Percentiles rank a stretch among this genome's conserved stretches.
These are phyloP conservation scores for Arthrobotrys sinensis DNA, from an alignment of 2,329 filamentous ascomycete genomes.

Conservation along the genomic window DNA sequence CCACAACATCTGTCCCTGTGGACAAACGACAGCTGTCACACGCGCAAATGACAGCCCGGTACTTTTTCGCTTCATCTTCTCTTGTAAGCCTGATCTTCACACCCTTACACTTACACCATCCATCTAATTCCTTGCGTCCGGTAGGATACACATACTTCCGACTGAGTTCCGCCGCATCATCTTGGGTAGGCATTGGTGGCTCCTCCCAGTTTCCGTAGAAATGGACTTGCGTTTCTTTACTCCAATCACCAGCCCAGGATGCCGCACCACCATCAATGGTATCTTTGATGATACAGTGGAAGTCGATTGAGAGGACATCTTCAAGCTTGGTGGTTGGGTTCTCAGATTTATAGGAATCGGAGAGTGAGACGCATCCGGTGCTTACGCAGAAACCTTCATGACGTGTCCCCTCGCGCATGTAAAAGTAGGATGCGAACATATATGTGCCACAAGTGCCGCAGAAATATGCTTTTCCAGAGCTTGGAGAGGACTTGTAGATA, in stretches of 20 bases:
- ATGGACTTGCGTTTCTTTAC: constrained; percentile 28
- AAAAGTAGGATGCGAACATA: constrained; percentile 52
- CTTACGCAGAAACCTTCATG: constrained; percentile 37
- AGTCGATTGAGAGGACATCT: constrained; percentile 28
- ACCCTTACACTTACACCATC: constrained; percentile 43
- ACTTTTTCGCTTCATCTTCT: constrained; percentile 33
- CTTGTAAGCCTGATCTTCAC: constrained; percentile 35
- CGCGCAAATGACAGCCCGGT: constrained; percentile 22
- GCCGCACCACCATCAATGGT: constrained; percentile 50
- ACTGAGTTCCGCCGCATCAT: constrained; percentile 24
- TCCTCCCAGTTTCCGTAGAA: constrained; percentile 47
- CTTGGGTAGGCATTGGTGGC: constrained; percentile 22
- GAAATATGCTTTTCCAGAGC: constrained; percentile 18
- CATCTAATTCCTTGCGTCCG: constrained; percentile 40
- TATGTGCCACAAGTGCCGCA: constrained; percentile 40
- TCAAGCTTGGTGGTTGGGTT: constrained; percentile 36
- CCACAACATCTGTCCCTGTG: constrained; percentile 35
- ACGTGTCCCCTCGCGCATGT: constrained; percentile 11
- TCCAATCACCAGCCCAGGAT: constrained; percentile 48
- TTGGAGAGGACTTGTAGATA: background rate
- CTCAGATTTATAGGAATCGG: constrained; percentile 31
- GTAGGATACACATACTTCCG: constrained; percentile 30
- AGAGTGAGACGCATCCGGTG: constrained; percentile 40
- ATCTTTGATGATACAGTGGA: constrained; percentile 47
- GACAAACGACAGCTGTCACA: constrained; percentile 47